A percentile compares a stretch with the other conserved stretches of the same genome.
Conservation (phyloP, 495 filamentous ascomycete species). For the Penicillium riverlandense region DNA sequence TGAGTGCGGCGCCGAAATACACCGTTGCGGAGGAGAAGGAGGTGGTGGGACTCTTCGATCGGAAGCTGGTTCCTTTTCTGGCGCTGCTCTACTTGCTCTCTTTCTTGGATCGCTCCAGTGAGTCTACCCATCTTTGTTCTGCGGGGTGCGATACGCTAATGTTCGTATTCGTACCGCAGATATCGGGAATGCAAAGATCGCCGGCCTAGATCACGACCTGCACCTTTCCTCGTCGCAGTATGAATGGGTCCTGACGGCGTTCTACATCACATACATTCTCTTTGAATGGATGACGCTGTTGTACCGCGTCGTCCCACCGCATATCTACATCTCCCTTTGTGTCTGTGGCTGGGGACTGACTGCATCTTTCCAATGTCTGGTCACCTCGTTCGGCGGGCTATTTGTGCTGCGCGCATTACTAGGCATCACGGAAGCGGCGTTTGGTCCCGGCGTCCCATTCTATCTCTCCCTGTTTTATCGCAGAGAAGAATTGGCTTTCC, state of each 20-base stretch:
- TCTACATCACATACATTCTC: slow-evolving; percentile 66
- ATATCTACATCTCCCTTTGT: slow-evolving; percentile 49
- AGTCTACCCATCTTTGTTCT: slow-evolving; percentile 9
- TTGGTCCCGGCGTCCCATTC: slow-evolving; percentile 55
- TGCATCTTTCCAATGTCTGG: slow-evolving; percentile 65
- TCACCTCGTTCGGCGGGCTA: slow-evolving; percentile 43
- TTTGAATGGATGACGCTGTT: slow-evolving; percentile 68
- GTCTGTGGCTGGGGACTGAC: slow-evolving; percentile 48
- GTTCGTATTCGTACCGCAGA: slow-evolving; percentile 35
- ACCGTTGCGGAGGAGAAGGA: slow-evolving; percentile 66
- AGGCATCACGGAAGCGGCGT: slow-evolving; percentile 55
- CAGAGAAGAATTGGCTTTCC: slow-evolving; percentile 53
- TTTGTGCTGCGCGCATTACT: slow-evolving; percentile 42
- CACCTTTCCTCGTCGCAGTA: slow-evolving; percentile 47
- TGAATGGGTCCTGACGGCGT: slow-evolving; percentile 60
- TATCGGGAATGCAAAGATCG: slow-evolving; percentile 73
- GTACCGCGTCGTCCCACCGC: slow-evolving; percentile 49
- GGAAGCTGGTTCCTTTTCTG: slow-evolving; percentile 68
- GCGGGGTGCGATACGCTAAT: slow-evolving; percentile 1
- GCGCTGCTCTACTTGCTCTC: slow-evolving; percentile 75
- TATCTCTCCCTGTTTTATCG: slow-evolving; percentile 57
- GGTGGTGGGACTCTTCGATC: slow-evolving; percentile 69
- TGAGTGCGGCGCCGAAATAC: slow-evolving; percentile 33
- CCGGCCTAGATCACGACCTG: slow-evolving; percentile 63
- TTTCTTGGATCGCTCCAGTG: slow-evolving; percentile 75